Percentiles rank a stretch among this genome's conserved stretches.
Conservation (phyloP, 73 alveolate genomes). For the Blepharisma japonicum region DNA sequence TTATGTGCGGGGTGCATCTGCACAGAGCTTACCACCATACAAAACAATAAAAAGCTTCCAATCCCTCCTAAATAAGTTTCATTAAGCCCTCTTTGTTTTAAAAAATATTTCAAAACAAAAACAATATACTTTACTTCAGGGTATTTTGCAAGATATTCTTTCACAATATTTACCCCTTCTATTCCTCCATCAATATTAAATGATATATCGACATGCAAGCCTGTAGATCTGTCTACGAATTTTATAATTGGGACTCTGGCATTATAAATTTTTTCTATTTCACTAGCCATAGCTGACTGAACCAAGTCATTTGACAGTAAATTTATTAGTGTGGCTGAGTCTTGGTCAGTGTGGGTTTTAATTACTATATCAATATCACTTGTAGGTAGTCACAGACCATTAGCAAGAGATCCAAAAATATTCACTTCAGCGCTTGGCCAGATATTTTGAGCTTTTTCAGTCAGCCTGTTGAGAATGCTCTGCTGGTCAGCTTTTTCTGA, state of each 20-base stretch:
- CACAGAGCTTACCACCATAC: slow-evolving; percentile 70
- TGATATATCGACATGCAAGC: slow-evolving; percentile 81
- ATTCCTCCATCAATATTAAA: slow-evolving; percentile 84
- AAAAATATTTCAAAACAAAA: slow-evolving; percentile 76
- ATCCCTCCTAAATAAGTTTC: slow-evolving; percentile 96
- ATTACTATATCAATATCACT: slow-evolving; percentile 90
- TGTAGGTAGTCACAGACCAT: slow-evolving; percentile 90
- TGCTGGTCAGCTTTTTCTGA: slow-evolving; percentile 59
- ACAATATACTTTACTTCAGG: slow-evolving; percentile 84
- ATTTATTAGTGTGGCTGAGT: slow-evolving; percentile 40
- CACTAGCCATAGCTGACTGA: slow-evolving; percentile 41
- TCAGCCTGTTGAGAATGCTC: slow-evolving; percentile 60
- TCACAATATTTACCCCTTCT: slow-evolving; percentile 65
- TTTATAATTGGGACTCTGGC: slow-evolving; percentile 95
- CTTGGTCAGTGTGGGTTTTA: slow-evolving; percentile 33
- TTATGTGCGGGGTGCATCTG: slow-evolving; percentile 41
- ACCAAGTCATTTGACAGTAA: slow-evolving; percentile 38
- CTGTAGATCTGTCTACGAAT: slow-evolving; percentile 62
- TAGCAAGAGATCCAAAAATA: slow-evolving; percentile 90
- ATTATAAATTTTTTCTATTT: slow-evolving; percentile 49
- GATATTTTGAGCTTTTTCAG: slow-evolving; percentile 31
- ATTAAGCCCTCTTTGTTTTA: slow-evolving; percentile 81
- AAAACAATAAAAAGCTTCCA: slow-evolving; percentile 82
- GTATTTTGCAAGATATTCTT: slow-evolving; percentile 56
- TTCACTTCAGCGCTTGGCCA: slow-evolving; percentile 54